Evolutionary conservation across 2,329 filamentous ascomycete species (phyloP).

Genomic region (Talaromyces sp.): DNA sequence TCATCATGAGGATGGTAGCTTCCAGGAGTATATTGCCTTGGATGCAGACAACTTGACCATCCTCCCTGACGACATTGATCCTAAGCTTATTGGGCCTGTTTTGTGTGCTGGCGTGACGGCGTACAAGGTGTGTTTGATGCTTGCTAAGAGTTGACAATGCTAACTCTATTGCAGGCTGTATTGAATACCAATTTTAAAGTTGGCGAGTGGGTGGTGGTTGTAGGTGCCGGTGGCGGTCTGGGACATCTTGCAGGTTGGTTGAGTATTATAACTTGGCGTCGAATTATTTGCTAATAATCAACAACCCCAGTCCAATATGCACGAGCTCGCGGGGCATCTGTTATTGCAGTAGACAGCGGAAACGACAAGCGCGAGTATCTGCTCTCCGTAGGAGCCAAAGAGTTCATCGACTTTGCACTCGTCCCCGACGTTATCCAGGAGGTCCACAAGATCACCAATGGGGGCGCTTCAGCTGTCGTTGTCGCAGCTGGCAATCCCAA

Average conservation of each 20-base stretch:
- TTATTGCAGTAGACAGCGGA: conserved; percentile 40
- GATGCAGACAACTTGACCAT: conserved; percentile 41
- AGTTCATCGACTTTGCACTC: conserved; percentile 38
- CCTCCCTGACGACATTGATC: conserved; percentile 40
- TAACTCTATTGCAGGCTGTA: conserved; percentile 28
- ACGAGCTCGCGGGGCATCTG: conserved; percentile 35
- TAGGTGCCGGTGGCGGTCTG: conserved; percentile 44
- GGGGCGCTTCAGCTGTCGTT: conserved; percentile 38
- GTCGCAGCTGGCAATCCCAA: conserved; percentile 39
- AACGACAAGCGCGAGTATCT: conserved; percentile 35
- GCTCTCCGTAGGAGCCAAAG: conserved; percentile 32
- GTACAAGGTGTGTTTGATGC: conserved; percentile 31
- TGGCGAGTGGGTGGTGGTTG: conserved; percentile 39
- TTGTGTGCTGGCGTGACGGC: conserved; percentile 43
- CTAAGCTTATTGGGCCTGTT: conserved; percentile 36
- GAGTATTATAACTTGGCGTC: neutral
- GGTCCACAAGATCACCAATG: conserved; percentile 32
- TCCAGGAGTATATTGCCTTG: conserved; percentile 42
- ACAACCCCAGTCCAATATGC: conserved; percentile 39
- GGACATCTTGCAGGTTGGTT: conserved; percentile 39
- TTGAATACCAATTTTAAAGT: conserved; percentile 35
- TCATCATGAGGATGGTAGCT: conserved; percentile 43
- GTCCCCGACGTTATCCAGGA: conserved; percentile 28
- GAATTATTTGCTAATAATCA: neutral
- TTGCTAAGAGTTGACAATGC: neutral